Conservation (phyloP, 2,329 filamentous ascomycete genomes). For the Byssothecium circinans region DNA sequence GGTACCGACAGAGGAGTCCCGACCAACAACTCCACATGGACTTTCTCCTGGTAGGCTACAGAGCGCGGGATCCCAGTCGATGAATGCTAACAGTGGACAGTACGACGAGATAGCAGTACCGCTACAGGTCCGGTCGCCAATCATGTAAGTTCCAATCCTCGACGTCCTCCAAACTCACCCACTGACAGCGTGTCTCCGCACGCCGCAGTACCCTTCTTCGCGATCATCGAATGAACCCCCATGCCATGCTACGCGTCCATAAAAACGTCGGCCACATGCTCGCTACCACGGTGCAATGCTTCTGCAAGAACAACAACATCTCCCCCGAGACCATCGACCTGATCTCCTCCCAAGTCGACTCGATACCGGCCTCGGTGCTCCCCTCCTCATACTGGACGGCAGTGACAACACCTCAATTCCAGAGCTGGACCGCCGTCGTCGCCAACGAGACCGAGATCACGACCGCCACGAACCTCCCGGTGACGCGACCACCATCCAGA, state of each 20-base stretch:
- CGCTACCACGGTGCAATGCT: conserved; percentile 54
- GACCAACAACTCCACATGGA: conserved; percentile 58
- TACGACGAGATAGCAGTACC: conserved; percentile 56
- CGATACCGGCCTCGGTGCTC: conserved; percentile 4
- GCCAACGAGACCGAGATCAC: conserved; percentile 60
- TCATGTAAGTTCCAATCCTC: background rate
- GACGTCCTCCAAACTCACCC: background rate
- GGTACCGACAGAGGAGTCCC: conserved; percentile 57
- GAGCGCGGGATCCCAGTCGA: no score
- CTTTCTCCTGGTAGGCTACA: conserved; percentile 44
- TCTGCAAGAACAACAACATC: conserved; percentile 51
- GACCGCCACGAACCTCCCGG: conserved; percentile 60
- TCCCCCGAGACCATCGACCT: conserved; percentile 53
- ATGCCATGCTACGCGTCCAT: conserved; percentile 60
- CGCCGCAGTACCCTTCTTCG: conserved; percentile 56
- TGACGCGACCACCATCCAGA: conserved; percentile 60
- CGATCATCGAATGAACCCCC: conserved; percentile 56
- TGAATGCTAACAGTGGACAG: conserved; percentile 33
- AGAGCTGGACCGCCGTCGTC: conserved; percentile 60
- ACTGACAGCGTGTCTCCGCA: conserved; percentile 43
- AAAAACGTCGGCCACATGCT: conserved; percentile 61
- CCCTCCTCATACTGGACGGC: conserved; percentile 50
- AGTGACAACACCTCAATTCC: conserved; percentile 50
- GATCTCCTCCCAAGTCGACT: conserved; percentile 62
- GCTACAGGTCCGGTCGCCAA: background rate